Conservation (phyloP, 257 asterid genomes). For the Solanum sejunctum region DNA sequence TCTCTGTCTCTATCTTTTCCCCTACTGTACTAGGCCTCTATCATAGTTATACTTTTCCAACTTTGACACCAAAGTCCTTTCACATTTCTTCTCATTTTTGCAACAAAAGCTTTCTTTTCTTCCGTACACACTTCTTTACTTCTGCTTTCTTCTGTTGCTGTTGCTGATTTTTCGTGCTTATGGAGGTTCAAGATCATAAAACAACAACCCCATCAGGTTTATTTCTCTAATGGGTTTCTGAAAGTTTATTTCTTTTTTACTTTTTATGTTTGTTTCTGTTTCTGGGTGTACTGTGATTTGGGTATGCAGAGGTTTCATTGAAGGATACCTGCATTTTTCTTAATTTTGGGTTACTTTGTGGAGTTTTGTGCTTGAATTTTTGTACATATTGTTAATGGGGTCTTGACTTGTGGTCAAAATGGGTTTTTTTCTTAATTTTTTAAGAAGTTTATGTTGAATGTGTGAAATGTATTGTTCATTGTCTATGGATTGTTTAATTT, state of each 20-base stretch:
- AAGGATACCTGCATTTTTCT: not conserved
- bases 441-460: not conserved
- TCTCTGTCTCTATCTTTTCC: not conserved
- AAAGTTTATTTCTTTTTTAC: not conserved
- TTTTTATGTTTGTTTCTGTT: not conserved
- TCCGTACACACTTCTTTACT: not conserved
- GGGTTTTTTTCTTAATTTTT: not conserved
- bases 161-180: not conserved
- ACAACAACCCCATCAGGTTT: slow-evolving; percentile 6
- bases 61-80: not conserved
- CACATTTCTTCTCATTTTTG: not conserved
- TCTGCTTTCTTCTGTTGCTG: not conserved
- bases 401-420: not conserved
- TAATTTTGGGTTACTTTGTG: not conserved
- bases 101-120: not conserved
- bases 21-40: not conserved
- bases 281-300: not conserved
- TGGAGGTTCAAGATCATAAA: slow-evolving; percentile 22
- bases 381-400: not conserved
- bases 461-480: not conserved
- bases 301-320: not conserved
- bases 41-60: not conserved
- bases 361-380: not conserved
- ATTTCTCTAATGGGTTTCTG: not conserved
- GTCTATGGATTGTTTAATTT: not conserved